Percentiles rank a stretch among this genome's conserved stretches.
Conservation (phyloP, 164 flowering plant species). For the Kalanchoe fedtschenkoi region DNA sequence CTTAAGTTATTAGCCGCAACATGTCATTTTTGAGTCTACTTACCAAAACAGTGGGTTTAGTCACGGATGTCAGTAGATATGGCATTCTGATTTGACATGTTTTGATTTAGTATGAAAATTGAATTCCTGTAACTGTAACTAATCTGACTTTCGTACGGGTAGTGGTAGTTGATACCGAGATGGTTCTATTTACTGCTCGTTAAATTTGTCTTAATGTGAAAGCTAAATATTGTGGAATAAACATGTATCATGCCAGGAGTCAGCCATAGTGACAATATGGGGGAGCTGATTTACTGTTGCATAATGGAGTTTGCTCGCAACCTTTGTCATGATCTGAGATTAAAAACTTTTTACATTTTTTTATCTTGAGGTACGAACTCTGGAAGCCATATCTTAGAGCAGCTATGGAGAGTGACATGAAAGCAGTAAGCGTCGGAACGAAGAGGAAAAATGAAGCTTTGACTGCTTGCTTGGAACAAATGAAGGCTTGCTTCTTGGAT, state of each 20-base stretch:
- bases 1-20: neutral
- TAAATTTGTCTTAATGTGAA: neutral
- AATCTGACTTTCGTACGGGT: neutral
- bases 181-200: neutral
- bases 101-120: no score
- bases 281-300: neutral
- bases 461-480: constrained; percentile 71
- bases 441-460: constrained; percentile 75
- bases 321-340: neutral
- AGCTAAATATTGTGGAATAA: neutral
- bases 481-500: constrained; percentile 91
- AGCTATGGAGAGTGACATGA: constrained; percentile 91
- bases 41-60: neutral
- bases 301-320: neutral
- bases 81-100: no score
- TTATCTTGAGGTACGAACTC: constrained; percentile 51
- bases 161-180: neutral
- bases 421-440: constrained; percentile 70
- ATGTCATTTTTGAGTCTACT: neutral
- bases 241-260: neutral
- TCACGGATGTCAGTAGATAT: neutral
- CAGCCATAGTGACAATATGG: neutral
- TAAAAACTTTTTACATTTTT: neutral
- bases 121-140: neutral
- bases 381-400: constrained; percentile 97